Conservation (phyloP, 257 asterid genomes). For the Haberlea rhodopensis region DNA sequence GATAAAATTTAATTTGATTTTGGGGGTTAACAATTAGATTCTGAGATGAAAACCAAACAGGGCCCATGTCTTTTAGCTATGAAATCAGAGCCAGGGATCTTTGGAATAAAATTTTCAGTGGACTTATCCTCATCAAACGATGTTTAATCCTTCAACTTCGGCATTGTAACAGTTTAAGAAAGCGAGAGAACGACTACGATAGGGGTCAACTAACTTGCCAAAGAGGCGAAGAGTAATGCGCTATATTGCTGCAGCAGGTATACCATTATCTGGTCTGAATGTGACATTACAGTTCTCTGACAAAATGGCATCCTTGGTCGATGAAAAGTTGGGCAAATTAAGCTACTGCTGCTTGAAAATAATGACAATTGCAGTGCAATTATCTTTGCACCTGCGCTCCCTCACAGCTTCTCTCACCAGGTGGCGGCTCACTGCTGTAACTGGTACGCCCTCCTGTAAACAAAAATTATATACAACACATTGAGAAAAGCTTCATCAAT, state of each 20-base stretch:
- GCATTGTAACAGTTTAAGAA: background rate
- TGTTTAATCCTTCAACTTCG: background rate
- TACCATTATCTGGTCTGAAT: no score
- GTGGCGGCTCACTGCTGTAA: slow-evolving; percentile 59
- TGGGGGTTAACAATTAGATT: no score
- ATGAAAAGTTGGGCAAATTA: background rate
- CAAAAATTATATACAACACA: background rate
- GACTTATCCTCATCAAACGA: background rate
- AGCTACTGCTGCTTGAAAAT: slow-evolving; percentile 40
- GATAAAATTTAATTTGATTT: no score
- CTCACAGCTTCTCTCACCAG: slow-evolving; percentile 87
- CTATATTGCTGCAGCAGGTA: background rate
- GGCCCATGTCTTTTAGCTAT: no score
- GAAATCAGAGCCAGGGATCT: no score
- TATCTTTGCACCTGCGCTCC: slow-evolving; percentile 85
- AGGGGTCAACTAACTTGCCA: no score
- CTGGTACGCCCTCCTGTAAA: slow-evolving; percentile 65
- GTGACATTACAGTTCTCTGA: no score
- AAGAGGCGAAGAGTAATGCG: no score
- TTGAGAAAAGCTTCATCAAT: background rate
- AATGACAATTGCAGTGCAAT: slow-evolving; percentile 77
- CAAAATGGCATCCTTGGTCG: no score
- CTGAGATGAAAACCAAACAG: no score
- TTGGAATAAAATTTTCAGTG: no score
- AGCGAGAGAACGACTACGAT: background rate